phyloP scores from a whole-genome alignment of 495 filamentous ascomycete species.

The Baudoinia panamericana region DNA sequence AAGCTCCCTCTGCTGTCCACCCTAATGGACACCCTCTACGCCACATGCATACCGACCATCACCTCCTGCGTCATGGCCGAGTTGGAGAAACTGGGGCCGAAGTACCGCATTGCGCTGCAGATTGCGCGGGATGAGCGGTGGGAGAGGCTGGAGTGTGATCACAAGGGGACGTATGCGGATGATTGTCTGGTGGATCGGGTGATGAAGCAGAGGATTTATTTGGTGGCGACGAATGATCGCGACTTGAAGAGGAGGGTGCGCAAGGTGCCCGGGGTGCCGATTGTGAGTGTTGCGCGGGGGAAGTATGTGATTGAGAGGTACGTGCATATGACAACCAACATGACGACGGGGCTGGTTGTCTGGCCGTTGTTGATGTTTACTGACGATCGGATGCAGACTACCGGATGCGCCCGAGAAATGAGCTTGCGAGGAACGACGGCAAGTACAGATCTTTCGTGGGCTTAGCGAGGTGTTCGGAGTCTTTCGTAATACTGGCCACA shows the following conservation, averaged over 20 bases:
- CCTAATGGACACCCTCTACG: conserved; percentile 73
- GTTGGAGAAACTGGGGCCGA: conserved; percentile 79
- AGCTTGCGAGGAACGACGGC: neutral
- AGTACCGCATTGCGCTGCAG: conserved; percentile 77
- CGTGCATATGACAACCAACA: no score
- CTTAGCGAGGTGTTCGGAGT: conserved; percentile 1
- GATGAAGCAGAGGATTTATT: conserved; percentile 66
- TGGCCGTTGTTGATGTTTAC: neutral
- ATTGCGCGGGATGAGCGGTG: conserved; percentile 90
- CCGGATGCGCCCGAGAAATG: conserved; percentile 16
- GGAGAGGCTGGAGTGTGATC: conserved; percentile 70
- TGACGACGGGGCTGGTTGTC: no score
- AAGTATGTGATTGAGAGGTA: conserved; percentile 86
- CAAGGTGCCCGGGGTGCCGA: conserved; percentile 62
- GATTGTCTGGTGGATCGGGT: conserved; percentile 87
- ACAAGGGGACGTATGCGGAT: conserved; percentile 88
- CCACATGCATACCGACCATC: conserved; percentile 55
- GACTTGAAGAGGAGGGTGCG: conserved; percentile 67
- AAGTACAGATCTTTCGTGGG: neutral
- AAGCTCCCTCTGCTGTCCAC: conserved; percentile 78
- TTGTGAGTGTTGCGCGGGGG: conserved; percentile 59
- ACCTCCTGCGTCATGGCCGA: conserved; percentile 66
- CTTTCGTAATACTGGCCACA: no score
- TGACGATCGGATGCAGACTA: no score
- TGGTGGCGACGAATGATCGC: conserved; percentile 81